Evolutionary conservation across 129 eudicot genomes (phyloP).

Genomic region (Silybum marianum): DNA sequence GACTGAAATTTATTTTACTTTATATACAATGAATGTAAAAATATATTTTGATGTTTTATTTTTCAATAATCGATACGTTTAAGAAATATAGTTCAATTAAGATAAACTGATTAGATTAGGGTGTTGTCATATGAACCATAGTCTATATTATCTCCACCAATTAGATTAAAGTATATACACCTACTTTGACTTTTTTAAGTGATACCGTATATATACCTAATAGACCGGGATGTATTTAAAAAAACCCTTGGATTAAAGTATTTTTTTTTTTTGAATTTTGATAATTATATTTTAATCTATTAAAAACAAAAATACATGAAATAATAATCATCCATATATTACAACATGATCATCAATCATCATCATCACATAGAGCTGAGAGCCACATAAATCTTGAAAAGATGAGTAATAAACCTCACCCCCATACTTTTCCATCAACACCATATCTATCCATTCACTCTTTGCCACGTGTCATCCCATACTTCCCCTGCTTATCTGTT

Average conservation of each 20-base stretch:
- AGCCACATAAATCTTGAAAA: constrained; percentile 59
- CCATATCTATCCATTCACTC: constrained; percentile 55
- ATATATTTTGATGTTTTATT: too few species aligned
- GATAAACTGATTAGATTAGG: too few species aligned
- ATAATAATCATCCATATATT: background rate
- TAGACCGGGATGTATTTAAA: too few species aligned
- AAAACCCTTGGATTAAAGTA: too few species aligned
- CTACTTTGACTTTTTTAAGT: too few species aligned
- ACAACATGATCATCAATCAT: background rate
- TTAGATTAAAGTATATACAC: too few species aligned
- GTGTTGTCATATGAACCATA: too few species aligned
- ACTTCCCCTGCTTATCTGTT: constrained; percentile 62
- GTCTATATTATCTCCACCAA: too few species aligned
- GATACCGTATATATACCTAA: too few species aligned
- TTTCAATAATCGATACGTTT: too few species aligned
- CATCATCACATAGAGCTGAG: constrained; percentile 22
- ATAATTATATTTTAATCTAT: background rate
- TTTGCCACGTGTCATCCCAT: constrained; percentile 70
- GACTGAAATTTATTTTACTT: background rate
- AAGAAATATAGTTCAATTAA: too few species aligned
- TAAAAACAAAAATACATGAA: background rate
- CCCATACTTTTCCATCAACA: constrained; percentile 47
- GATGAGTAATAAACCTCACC: constrained; percentile 47
- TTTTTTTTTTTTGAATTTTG: background rate
- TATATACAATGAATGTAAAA: background rate